A percentile compares a stretch with the other conserved stretches of the same genome.
Evolutionary conservation across 2,329 filamentous ascomycete species (phyloP).

Genomic region (Paecilomyces dactylethromorphus): DNA sequence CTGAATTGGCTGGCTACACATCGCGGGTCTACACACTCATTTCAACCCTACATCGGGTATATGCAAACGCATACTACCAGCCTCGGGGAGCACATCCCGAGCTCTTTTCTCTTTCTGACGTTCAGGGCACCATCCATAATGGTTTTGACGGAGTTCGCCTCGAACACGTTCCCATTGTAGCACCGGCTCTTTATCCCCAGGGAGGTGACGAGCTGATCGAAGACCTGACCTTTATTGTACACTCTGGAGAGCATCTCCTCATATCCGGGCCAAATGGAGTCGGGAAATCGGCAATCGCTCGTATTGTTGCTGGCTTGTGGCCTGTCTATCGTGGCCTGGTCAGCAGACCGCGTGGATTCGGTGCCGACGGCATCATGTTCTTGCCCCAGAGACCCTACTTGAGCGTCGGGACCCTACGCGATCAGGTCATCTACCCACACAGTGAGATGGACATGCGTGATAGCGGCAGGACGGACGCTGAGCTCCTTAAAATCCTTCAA

Average conservation of each 20-base stretch:
- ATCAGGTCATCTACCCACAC: slow-evolving; percentile 97
- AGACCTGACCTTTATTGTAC: slow-evolving; percentile 80
- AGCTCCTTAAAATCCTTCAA: slow-evolving; percentile 72
- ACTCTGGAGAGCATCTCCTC: slow-evolving; percentile 83
- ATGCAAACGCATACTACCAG: slow-evolving; percentile 79
- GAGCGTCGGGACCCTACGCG: slow-evolving; percentile 82
- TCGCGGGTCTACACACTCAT: slow-evolving; percentile 94
- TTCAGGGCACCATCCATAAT: slow-evolving; percentile 88
- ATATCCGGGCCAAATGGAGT: slow-evolving; percentile 94
- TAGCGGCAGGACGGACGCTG: slow-evolving; percentile 67
- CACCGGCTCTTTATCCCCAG: slow-evolving; percentile 78
- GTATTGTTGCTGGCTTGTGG: slow-evolving; percentile 88
- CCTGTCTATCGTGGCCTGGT: slow-evolving; percentile 91
- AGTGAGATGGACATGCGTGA: slow-evolving; percentile 90
- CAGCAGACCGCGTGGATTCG: slow-evolving; percentile 71
- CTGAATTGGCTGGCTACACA: slow-evolving; percentile 91
- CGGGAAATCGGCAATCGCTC: slow-evolving; percentile 82
- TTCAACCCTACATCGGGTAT: slow-evolving; percentile 86
- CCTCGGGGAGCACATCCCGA: slow-evolving; percentile 63
- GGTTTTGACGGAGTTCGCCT: slow-evolving; percentile 92
- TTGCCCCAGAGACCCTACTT: slow-evolving; percentile 90
- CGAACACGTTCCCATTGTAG: slow-evolving; percentile 88
- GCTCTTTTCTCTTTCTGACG: slow-evolving; percentile 80
- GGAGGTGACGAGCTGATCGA: slow-evolving; percentile 90
- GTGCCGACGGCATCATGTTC: slow-evolving; percentile 96